Base-by-base conservation (phyloP, 306 rosid species). In the Nissolia schottii region DNA sequence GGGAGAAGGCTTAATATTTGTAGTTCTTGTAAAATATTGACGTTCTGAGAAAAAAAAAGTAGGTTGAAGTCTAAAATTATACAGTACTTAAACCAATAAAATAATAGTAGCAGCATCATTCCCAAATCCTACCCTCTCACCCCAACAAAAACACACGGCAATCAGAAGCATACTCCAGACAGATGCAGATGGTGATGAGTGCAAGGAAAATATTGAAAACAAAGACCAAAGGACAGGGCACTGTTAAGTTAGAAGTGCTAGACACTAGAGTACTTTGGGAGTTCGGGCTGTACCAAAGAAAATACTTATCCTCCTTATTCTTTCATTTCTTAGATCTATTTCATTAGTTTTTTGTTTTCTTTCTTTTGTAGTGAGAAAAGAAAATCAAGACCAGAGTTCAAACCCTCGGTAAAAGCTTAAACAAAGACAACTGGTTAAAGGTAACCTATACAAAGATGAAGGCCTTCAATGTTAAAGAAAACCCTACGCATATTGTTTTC, bases 361-460 rank as follows among this genome's bases (percentile, higher is more conserved):
- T 6, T 12, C 2, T 4, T 18, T 3, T 43, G 9, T 5, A 14
- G n/a, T 15, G 49, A 3, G 8, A 40, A 20, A 10, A n/a, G 11
- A 20, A 1, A 5, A 67, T 37, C 31, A 65, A 55, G 25, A 55
- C 20, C 32, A 28, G 48, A 37, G 67, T 51, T 77, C 65, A 77
- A 70, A 13, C 43, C 54, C 22, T 64, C 46, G 12, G 50, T 40
- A 70, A 40, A 41, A 41, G 35, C 54, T 58, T 63, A n/a, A 29
- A 79, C 15, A 40, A 50, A 64, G 55, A 37, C 15, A 77, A 50
- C 71, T 61, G 38, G 4, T 37, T 60, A 14, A 38, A 65, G 68
- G 63, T 27, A 77, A 65, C 23, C 67, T 43, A 66, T 16, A 6
- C n/a, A 71, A 37, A 45, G 56, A 65, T 46, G 43, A 67, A 48